Conservation (phyloP, 2,329 filamentous ascomycete genomes). For the Cyphellophora attinorum region DNA sequence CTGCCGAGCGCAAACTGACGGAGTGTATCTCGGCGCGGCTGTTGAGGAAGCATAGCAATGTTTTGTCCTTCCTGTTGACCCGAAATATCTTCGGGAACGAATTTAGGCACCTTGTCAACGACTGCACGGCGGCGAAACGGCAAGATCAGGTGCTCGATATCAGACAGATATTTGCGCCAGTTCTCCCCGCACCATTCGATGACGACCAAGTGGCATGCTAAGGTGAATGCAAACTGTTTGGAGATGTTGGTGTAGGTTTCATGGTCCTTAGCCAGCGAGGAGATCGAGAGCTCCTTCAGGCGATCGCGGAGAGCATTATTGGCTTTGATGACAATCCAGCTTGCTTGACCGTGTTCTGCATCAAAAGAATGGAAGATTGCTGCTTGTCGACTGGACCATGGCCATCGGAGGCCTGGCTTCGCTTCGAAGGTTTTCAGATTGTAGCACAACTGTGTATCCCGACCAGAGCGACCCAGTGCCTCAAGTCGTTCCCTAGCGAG, state of each 20-base stretch:
- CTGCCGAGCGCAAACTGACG: no score
- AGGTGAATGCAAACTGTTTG: slow-evolving; percentile 27
- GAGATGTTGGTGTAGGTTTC: slow-evolving; percentile 22
- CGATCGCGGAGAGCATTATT: slow-evolving; percentile 20
- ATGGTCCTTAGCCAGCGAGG: slow-evolving; percentile 9
- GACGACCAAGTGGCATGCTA: slow-evolving; percentile 28
- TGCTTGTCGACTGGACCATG: slow-evolving; percentile 17
- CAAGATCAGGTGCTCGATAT: not conserved
- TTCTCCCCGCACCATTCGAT: slow-evolving; percentile 32
- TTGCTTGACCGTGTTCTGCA: slow-evolving; percentile 21
- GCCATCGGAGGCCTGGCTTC: slow-evolving; percentile 12
- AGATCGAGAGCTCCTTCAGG: slow-evolving; percentile 23
- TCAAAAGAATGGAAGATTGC: slow-evolving; percentile 34
- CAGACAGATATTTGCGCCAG: slow-evolving; percentile 32
- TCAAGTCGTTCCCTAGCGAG: slow-evolving; percentile 26
- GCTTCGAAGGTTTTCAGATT: slow-evolving; percentile 24
- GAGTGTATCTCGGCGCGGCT: no score
- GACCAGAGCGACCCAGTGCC: slow-evolving; percentile 29
- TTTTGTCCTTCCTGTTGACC: no score
- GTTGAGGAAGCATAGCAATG: no score
- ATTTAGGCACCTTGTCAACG: no score
- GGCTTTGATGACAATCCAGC: slow-evolving; percentile 35
- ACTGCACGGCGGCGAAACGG: no score
- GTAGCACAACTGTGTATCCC: slow-evolving; percentile 28
- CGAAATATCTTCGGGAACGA: no score